A percentile compares a stretch with the other conserved stretches of the same genome.
Evolutionary conservation across 352 stramenopile species (phyloP).

Genomic region (Pythium volutum): DNA sequence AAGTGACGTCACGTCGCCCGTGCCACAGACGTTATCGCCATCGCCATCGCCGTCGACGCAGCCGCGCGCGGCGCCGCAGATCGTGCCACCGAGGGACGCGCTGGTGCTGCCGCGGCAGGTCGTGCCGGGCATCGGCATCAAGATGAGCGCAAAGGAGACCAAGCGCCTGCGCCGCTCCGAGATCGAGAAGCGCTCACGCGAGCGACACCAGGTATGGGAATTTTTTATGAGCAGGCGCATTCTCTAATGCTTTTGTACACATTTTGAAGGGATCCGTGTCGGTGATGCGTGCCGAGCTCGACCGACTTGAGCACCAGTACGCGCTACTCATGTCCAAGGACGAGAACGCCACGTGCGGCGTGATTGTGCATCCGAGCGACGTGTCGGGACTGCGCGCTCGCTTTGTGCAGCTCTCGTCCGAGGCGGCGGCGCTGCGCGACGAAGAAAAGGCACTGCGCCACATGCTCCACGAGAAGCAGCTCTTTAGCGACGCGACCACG

Average conservation of each 20-base stretch:
- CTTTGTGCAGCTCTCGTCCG: slow-evolving; percentile 38
- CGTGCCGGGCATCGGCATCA: slow-evolving; percentile 22
- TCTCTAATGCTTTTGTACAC: neutral
- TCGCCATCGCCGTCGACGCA: too few species aligned
- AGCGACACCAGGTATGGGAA: slow-evolving; percentile 35
- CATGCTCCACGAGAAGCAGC: slow-evolving; percentile 54
- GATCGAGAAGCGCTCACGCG: slow-evolving; percentile 60
- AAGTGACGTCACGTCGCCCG: neutral
- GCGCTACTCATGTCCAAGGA: slow-evolving; percentile 28
- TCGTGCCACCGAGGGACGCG: slow-evolving; percentile 7
- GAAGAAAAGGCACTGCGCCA: slow-evolving; percentile 45
- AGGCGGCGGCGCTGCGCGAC: slow-evolving; percentile 43
- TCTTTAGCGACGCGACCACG: slow-evolving; percentile 45
- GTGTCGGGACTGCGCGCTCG: slow-evolving; percentile 27
- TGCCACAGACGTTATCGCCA: slow-evolving; percentile 8
- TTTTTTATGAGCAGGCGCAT: too few species aligned
- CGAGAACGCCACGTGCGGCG: slow-evolving; percentile 22
- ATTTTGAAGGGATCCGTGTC: slow-evolving; percentile 35
- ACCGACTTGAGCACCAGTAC: slow-evolving; percentile 46
- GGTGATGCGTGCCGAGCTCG: slow-evolving; percentile 51
- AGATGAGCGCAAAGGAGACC: slow-evolving; percentile 14
- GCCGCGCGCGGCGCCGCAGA: slow-evolving; percentile 1
- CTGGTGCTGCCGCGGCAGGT: neutral
- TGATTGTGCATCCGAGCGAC: slow-evolving; percentile 31
- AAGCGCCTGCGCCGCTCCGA: slow-evolving; percentile 48